These are phyloP conservation scores for Termitomyces titanicus DNA, from an alignment of 768 basidiomycete species.

Conservation along the genomic window DNA sequence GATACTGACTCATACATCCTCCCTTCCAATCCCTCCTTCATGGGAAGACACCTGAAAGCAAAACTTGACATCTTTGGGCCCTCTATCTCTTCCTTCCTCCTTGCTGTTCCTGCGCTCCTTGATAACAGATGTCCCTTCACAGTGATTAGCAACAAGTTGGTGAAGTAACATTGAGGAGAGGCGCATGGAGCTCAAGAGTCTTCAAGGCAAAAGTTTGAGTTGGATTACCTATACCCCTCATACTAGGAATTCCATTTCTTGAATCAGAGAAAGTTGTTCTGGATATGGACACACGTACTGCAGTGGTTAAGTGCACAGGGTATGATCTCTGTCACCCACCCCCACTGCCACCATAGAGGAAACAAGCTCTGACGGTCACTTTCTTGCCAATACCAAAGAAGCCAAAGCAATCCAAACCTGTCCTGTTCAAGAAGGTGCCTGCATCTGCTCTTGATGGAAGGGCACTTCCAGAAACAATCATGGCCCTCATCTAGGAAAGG, in stretches of 20 bases:
- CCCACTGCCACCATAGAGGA: background rate
- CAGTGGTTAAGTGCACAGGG: background rate
- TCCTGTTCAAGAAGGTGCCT: background rate
- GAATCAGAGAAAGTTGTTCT: background rate
- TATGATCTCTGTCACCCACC: no score
- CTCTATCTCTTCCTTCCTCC: no score
- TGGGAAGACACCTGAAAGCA: no score
- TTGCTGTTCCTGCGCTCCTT: no score
- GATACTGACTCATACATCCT: no score
- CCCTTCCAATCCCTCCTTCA: no score
- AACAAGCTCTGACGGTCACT: background rate
- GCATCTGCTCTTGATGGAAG: background rate
- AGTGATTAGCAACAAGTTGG: no score
- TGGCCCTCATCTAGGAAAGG: no score
- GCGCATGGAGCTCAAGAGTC: background rate
- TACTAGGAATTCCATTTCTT: background rate
- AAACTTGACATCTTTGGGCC: no score
- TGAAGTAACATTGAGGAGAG: background rate
- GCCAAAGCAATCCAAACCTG: background rate
- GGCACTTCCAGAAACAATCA: background rate
- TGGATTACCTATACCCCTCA: no score
- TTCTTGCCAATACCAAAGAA: background rate
- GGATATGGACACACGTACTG: background rate
- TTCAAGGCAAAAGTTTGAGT: background rate
- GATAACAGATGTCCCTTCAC: no score